A percentile compares a stretch with the other conserved stretches of the same genome.
Evolutionary conservation across 2,329 filamentous ascomycete species (phyloP).

Genomic region (Diplodia scrobiculata): DNA sequence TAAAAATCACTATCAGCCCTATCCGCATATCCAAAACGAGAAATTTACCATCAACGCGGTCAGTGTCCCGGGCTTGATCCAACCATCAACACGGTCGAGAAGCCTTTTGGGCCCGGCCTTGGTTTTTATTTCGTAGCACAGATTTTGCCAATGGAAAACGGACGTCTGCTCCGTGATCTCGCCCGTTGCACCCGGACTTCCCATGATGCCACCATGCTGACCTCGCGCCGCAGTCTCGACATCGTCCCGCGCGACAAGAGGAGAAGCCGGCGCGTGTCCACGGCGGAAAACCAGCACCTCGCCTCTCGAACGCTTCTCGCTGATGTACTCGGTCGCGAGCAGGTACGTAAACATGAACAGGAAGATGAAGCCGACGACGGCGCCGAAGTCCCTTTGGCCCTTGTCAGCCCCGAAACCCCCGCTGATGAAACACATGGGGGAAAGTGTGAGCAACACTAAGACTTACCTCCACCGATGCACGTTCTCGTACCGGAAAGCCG

Average conservation of each 20-base stretch:
- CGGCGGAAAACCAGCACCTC: constrained; percentile 55
- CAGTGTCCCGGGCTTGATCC: constrained; percentile 88
- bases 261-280: constrained; percentile 45
- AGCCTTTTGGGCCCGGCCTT: constrained; percentile 75
- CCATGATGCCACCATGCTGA: constrained; percentile 29
- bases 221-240: constrained; percentile 43
- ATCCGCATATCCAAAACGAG: background rate
- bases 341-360: constrained; percentile 49
- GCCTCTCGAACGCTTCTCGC: constrained; percentile 55
- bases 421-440: background rate
- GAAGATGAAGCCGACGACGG: constrained; percentile 51
- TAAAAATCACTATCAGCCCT: constrained; percentile 63
- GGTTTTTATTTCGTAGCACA: constrained; percentile 79
- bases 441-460: too few relatives aligned
- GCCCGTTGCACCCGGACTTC: constrained; percentile 41
- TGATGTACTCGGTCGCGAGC: constrained; percentile 51
- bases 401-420: background rate
- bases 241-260: constrained; percentile 49
- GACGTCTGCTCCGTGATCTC: constrained; percentile 66
- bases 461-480: constrained; percentile 49
- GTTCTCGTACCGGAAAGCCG: constrained; percentile 40
- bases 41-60: constrained; percentile 69
- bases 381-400: constrained; percentile 46
- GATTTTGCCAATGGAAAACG: constrained; percentile 82
- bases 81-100: constrained; percentile 83